Evolutionary conservation across 2,329 filamentous ascomycete genomes (phyloP).

Genomic region (Colletotrichum spinosum): DNA sequence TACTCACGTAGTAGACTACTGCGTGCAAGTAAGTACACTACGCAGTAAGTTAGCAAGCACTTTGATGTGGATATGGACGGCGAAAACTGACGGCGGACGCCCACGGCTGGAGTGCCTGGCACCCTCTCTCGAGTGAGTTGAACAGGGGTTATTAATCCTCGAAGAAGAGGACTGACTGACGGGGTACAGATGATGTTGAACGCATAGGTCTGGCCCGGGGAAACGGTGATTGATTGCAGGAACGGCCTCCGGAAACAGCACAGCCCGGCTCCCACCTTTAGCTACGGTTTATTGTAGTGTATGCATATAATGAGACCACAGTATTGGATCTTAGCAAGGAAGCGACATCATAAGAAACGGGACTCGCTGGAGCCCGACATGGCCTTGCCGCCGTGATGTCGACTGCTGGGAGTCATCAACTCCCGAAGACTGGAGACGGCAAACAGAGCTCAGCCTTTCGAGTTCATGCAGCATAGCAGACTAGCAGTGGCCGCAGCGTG

Average conservation of each 20-base stretch:
- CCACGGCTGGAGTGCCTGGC: too few relatives aligned
- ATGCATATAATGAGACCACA: slow-evolving; percentile 11
- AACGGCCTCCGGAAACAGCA: slow-evolving; percentile 30
- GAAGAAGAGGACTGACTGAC: neutral
- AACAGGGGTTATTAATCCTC: neutral
- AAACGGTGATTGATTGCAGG: slow-evolving; percentile 25
- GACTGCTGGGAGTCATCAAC: slow-evolving; percentile 20
- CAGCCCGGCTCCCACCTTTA: slow-evolving; percentile 8
- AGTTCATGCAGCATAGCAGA: slow-evolving; percentile 6
- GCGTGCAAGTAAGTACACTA: too few relatives aligned
- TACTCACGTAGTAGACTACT: too few relatives aligned
- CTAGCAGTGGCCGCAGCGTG: slow-evolving; percentile 1
- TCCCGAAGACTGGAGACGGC: slow-evolving; percentile 22
- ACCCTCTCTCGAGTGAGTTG: neutral
- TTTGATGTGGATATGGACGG: too few relatives aligned
- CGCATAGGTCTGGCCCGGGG: too few relatives aligned
- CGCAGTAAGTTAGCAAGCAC: too few relatives aligned
- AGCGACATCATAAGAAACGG: slow-evolving; percentile 23
- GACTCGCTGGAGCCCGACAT: slow-evolving; percentile 21
- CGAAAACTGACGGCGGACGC: too few relatives aligned
- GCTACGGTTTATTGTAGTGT: slow-evolving; percentile 16
- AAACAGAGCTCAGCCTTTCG: slow-evolving; percentile 28
- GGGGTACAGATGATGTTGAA: too few relatives aligned
- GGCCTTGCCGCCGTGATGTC: neutral
- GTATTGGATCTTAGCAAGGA: slow-evolving; percentile 30